Percentiles rank a stretch among this genome's conserved stretches.
Conservation (phyloP, 495 filamentous ascomycete genomes). For the Xylaria longipes region DNA sequence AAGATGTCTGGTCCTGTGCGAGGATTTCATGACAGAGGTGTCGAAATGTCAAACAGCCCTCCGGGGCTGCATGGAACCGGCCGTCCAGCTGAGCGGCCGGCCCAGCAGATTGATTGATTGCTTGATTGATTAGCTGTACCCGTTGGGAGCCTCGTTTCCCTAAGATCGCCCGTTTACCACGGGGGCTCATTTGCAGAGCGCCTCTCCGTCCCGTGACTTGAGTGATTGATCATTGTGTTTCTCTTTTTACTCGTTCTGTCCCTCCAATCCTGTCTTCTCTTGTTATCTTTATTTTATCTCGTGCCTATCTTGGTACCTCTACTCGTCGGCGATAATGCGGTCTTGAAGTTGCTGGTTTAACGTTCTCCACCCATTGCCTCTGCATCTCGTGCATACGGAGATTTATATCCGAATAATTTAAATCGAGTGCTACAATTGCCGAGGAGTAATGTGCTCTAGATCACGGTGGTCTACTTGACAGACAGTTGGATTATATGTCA, state of each 20-base stretch:
- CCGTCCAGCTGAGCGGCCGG: slow-evolving; percentile 14
- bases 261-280: background rate
- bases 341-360: slow-evolving; percentile 17
- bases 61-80: slow-evolving; percentile 9
- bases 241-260: slow-evolving; percentile 3
- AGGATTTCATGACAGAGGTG: background rate
- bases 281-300: slow-evolving; percentile 1
- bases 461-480: background rate
- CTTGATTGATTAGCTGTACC: background rate
- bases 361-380: background rate
- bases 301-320: slow-evolving; percentile 1
- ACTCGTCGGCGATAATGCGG: background rate
- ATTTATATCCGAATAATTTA: background rate
- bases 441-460: background rate
- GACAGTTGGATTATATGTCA: background rate
- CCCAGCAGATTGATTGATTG: background rate
- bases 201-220: background rate
- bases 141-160: slow-evolving; percentile 19
- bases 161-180: slow-evolving; percentile 16
- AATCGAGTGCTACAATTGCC: background rate
- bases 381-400: background rate
- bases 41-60: slow-evolving; percentile 13
- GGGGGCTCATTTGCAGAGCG: background rate
- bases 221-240: background rate
- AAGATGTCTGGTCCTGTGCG: background rate